Conservation (phyloP, 2,329 filamentous ascomycete species). For the Teratosphaeria gauchensis region DNA sequence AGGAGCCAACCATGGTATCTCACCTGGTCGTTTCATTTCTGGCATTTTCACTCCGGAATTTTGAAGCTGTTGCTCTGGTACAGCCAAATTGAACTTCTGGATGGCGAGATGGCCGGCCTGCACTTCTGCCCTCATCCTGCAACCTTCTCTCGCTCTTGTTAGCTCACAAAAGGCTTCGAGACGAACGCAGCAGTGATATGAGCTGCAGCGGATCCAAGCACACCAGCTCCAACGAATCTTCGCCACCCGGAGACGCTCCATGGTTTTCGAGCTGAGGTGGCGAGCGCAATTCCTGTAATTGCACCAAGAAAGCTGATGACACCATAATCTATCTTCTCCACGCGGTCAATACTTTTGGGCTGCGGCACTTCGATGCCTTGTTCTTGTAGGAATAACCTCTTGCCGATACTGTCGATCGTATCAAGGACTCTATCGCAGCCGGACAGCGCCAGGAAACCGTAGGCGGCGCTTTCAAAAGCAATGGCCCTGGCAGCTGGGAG, state of each 20-base stretch:
- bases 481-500: background rate
- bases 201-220: background rate
- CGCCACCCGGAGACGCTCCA: background rate
- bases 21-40: background rate
- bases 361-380: background rate
- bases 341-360: background rate
- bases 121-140: background rate
- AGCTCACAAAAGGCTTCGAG: background rate
- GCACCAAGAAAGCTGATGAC: background rate
- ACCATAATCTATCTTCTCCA: background rate
- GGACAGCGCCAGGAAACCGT: background rate
- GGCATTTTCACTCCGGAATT: background rate
- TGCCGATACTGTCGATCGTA: background rate
- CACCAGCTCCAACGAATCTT: background rate
- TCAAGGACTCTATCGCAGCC: background rate
- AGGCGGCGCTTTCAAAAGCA: background rate
- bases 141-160: background rate
- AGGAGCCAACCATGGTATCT: background rate
- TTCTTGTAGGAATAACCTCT: background rate
- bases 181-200: background rate
- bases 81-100: background rate
- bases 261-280: background rate
- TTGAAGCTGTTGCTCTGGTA: background rate
- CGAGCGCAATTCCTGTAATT: background rate
- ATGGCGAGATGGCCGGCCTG: background rate